Evolutionary conservation across 257 asterid species (phyloP), one percentile per base, ranked within the genome.

Genomic region (Solanum etuberosum): DNA sequence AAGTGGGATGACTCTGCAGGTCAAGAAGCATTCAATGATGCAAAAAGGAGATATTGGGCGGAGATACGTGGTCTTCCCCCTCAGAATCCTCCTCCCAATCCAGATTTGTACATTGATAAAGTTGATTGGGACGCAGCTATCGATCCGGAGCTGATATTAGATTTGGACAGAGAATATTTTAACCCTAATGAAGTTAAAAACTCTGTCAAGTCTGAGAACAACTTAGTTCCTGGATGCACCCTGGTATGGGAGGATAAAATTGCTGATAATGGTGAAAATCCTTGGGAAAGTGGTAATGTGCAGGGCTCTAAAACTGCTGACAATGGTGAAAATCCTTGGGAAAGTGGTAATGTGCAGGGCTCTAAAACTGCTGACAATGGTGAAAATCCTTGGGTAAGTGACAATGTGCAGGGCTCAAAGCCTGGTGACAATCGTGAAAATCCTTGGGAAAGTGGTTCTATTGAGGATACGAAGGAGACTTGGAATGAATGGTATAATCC

Each of bases 1-100:
- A 82, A 93, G 80, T 97, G 99, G 99, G 95, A 96, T 86, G 99
- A 90, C 74, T 95, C 96, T 88, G 96, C 96, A 67, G 93, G 94
- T 88, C 88, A 93, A 89, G 96, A 95, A 87, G 98, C 99, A 67
- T 89, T 96, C 42, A 88, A 89, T 77, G 61, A 89, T 80, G 97
- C 99, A 48, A 97, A 96, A 90, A 88, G 84, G 68, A 91, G 96
- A 86, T 97, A 86, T 87, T 93, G 96, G 98, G 95, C 94, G 76
- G 88, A 40, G 91, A 90, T 90, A 89, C 91, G 91, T 87, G 92
- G 93, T 86, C 88, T 93, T 35, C 94, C 93, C 43, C 90, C 90
- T 83, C 93, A 93, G 80, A 89, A 73, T 72, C 96, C 95, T 86
- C 91, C 93, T 42, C 98, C 97, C 29, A 93, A 92, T 88, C 95